These are phyloP conservation scores for Solanum hybrid DNA, from an alignment of 305 asterid species.

Conservation along the genomic window DNA sequence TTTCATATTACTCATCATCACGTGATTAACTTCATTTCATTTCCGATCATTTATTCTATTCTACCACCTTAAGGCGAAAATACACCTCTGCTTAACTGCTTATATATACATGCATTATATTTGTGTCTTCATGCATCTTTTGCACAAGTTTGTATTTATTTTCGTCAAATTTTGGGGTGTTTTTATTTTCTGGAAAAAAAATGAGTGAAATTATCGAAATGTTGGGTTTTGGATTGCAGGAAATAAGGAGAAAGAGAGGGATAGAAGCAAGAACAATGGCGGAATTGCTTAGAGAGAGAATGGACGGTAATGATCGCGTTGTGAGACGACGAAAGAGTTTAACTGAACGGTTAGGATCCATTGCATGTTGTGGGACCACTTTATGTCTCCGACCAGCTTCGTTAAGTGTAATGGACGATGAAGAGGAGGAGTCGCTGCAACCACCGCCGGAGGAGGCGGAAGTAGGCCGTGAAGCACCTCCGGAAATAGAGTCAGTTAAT, in stretches of 20 bases:
- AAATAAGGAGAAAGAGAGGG: constrained; percentile 15
- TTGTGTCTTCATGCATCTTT: background rate
- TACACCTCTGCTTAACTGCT: background rate
- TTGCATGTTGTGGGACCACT: constrained; percentile 55
- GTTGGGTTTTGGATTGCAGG: constrained; percentile 50
- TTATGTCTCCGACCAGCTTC: constrained; percentile 45
- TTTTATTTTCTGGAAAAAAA: background rate
- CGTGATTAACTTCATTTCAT: constrained; percentile 29
- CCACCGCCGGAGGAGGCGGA: constrained; percentile 11
- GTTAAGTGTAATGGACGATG: constrained; percentile 30
- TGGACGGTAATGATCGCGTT: constrained; percentile 54
- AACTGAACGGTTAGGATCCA: constrained; percentile 48
- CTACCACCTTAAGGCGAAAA: background rate
- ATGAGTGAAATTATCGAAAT: constrained; percentile 49
- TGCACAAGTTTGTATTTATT: background rate
- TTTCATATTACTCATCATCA: constrained; percentile 31
- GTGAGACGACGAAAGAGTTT: constrained; percentile 48
- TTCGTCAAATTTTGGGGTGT: background rate
- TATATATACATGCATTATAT: background rate
- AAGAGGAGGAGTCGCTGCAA: constrained; percentile 15
- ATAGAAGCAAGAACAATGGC: constrained; percentile 32
- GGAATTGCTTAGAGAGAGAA: constrained; percentile 45
- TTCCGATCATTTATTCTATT: background rate
- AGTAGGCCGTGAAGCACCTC: background rate
- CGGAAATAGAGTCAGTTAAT: constrained; percentile 14